Evolutionary conservation across 441 rosid species (phyloP).

Genomic region (Gossypium gossypioides): DNA sequence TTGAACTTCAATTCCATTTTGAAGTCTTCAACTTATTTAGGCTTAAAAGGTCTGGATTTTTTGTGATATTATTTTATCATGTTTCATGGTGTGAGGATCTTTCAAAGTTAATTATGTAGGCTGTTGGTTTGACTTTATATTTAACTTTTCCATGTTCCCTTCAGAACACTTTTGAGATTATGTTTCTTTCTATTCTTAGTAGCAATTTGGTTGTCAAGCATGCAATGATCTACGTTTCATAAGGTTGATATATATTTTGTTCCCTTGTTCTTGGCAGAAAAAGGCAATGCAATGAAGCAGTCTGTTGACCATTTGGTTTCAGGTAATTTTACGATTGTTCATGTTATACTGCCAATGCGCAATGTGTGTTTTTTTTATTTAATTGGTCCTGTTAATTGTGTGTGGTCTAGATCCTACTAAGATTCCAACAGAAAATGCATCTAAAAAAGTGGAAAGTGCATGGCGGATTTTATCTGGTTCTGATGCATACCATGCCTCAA

Average conservation of each 20-base stretch:
- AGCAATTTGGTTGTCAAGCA: slow-evolving; percentile 1
- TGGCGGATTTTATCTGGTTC: slow-evolving; percentile 48
- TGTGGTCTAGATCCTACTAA: slow-evolving; percentile 32
- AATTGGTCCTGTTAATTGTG: slow-evolving; percentile 16
- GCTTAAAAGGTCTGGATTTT: neutral
- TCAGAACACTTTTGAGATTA: neutral
- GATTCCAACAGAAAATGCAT: slow-evolving; percentile 25
- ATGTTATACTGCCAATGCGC: neutral
- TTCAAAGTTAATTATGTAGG: neutral
- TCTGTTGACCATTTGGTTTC: slow-evolving; percentile 18
- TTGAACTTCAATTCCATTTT: neutral
- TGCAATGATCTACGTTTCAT: neutral
- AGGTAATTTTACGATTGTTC: slow-evolving; percentile 21
- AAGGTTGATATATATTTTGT: neutral
- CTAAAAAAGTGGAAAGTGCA: slow-evolving; percentile 27
- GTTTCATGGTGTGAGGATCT: neutral
- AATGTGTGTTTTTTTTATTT: slow-evolving; percentile 8
- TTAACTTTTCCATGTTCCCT: neutral
- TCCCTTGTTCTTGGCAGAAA: slow-evolving; percentile 16
- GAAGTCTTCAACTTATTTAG: neutral
- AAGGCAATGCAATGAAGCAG: slow-evolving; percentile 32
- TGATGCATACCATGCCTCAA: slow-evolving; percentile 37
- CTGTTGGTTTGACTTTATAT: neutral
- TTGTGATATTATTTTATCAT: neutral
- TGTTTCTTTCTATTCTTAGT: neutral